These are phyloP conservation scores for Aspergillus conjunctus DNA, from an alignment of 495 filamentous ascomycete species.

Conservation along the genomic window DNA sequence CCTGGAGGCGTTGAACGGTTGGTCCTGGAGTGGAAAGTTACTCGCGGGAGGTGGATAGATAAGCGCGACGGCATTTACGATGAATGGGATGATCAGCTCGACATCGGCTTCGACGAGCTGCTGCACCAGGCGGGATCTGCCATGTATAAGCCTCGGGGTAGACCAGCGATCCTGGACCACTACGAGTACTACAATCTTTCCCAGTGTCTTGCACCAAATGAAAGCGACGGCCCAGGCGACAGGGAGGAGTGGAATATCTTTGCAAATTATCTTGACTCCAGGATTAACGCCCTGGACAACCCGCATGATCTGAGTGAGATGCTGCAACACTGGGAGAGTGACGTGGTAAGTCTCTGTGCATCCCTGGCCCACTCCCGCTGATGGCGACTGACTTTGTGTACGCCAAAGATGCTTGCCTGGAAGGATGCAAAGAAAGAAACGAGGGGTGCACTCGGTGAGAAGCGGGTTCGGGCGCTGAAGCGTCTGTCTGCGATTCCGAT, in stretches of 20 bases:
- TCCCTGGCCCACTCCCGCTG: not conserved
- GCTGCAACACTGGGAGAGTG: conserved; percentile 10
- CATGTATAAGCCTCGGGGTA: conserved; percentile 2
- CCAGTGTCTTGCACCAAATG: conserved; percentile 19
- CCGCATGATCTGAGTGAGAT: conserved; percentile 18
- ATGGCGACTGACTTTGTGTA: not conserved
- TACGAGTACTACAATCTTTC: conserved; percentile 17
- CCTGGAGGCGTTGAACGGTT: conserved; percentile 16
- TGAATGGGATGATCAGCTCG: not conserved
- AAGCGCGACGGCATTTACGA: conserved; percentile 13
- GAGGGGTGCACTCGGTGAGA: not conserved
- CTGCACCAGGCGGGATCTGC: conserved; percentile 16
- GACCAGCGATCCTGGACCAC: not conserved
- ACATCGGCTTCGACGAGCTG: conserved; percentile 3
- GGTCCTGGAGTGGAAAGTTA: conserved; percentile 20
- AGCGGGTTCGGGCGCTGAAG: conserved; percentile 11
- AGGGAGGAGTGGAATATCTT: conserved; percentile 23
- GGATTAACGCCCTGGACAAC: conserved; percentile 1
- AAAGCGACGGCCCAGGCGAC: conserved; percentile 20
- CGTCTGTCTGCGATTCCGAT: conserved; percentile 10
- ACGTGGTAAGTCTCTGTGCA: conserved; percentile 13
- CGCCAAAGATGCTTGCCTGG: not conserved
- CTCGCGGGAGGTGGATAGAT: conserved; percentile 17
- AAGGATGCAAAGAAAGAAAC: not conserved
- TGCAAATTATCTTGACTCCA: conserved; percentile 13